These are phyloP conservation scores for Colletotrichum shisoi DNA, from an alignment of 2,329 filamentous ascomycete genomes.

Conservation along the genomic window DNA sequence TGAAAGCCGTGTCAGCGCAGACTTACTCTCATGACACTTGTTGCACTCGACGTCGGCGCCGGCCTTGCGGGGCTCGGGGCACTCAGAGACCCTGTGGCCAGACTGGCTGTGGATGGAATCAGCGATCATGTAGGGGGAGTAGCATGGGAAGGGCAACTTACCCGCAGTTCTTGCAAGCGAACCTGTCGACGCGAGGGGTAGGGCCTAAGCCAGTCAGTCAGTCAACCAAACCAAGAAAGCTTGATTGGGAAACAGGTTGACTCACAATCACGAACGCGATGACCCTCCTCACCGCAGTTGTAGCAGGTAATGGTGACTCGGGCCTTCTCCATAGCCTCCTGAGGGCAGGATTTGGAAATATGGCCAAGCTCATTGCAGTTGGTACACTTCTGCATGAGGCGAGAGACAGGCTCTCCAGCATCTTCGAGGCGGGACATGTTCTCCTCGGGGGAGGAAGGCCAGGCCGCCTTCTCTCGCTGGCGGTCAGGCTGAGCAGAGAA, in stretches of 20 bases:
- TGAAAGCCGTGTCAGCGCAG: not conserved
- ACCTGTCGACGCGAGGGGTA: conserved; percentile 68
- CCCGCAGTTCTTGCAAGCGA: conserved; percentile 74
- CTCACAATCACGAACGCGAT: conserved; percentile 74
- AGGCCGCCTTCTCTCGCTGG: conserved; percentile 65
- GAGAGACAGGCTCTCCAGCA: conserved; percentile 69
- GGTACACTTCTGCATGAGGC: conserved; percentile 65
- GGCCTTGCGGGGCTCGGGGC: conserved; percentile 67
- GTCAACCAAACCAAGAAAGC: not conserved
- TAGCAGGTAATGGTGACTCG: conserved; percentile 64
- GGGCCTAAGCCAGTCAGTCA: conserved; percentile 54
- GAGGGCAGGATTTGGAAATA: conserved; percentile 64
- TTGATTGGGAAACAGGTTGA: conserved; percentile 25
- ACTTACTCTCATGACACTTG: conserved; percentile 68
- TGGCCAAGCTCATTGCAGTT: conserved; percentile 74
- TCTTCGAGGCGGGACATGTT: conserved; percentile 70
- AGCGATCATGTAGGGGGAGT: conserved; percentile 13
- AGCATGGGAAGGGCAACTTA: conserved; percentile 42
- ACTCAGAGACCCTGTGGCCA: conserved; percentile 61
- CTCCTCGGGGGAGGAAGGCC: conserved; percentile 66
- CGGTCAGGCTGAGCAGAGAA: conserved; percentile 65
- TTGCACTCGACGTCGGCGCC: conserved; percentile 68
- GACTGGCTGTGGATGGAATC: conserved; percentile 50
- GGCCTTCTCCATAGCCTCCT: conserved; percentile 62
- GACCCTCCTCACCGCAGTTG: conserved; percentile 70